Conservation (phyloP, 345 rosid species). For the Nephelium lappaceum region DNA sequence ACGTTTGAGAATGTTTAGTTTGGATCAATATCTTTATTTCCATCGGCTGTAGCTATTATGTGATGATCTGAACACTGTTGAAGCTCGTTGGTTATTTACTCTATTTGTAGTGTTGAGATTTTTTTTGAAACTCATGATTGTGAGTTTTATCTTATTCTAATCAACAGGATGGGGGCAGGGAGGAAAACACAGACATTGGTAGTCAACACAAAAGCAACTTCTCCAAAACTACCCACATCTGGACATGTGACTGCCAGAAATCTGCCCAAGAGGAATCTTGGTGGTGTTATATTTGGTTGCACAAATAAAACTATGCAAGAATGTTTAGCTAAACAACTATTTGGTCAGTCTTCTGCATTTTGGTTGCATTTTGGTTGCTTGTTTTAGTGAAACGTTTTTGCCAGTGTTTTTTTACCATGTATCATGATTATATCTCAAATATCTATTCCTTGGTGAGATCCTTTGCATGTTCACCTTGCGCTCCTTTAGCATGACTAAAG, state of each 20-base stretch:
- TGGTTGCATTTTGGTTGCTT: not conserved
- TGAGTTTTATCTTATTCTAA: conserved; percentile 4
- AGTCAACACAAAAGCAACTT: conserved; percentile 1
- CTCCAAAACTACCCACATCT: not conserved
- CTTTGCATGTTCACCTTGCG: not conserved
- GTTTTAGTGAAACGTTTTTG: not conserved
- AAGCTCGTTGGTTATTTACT: not conserved
- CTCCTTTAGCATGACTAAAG: not conserved
- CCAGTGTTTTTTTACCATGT: too few species aligned
- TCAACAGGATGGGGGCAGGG: conserved; percentile 51
- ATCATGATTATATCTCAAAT: not conserved
- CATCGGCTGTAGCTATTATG: not conserved
- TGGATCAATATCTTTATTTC: not conserved
- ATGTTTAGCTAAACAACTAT: conserved; percentile 61
- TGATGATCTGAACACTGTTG: not conserved
- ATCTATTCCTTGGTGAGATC: not conserved
- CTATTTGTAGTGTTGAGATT: conserved; percentile 8
- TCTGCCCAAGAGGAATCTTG: conserved; percentile 56
- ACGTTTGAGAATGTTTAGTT: not conserved
- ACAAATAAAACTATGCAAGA: conserved; percentile 53
- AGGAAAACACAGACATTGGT: conserved; percentile 24
- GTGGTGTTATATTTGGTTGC: conserved; percentile 79
- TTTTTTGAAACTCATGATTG: conserved; percentile 9
- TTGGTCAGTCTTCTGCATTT: conserved; percentile 52
- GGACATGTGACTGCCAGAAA: conserved; percentile 36